These are phyloP conservation scores for Pseudonitzschia multiseries DNA, from an alignment of 108 stramenopile genomes.

Conservation along the genomic window DNA sequence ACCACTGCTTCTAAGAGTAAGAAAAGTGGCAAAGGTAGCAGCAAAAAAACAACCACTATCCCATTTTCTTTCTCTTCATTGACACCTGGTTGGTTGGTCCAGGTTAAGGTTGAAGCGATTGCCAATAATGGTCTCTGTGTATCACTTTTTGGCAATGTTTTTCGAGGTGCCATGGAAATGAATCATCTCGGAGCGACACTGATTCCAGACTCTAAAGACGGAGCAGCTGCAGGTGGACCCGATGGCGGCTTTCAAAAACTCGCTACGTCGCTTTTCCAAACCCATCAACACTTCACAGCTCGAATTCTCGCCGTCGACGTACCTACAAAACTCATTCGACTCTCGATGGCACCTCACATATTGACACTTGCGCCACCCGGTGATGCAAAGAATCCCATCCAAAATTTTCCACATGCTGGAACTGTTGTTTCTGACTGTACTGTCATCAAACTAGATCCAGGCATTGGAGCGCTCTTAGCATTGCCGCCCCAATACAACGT, in stretches of 20 bases:
- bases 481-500: constrained; percentile 46
- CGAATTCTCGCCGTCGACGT: constrained; percentile 79
- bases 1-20: constrained; percentile 9
- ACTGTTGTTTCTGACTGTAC: constrained; percentile 59
- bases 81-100: constrained; percentile 66
- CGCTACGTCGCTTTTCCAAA: constrained; percentile 27
- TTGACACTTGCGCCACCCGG: constrained; percentile 33
- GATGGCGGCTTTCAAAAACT: constrained; percentile 31
- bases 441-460: constrained; percentile 79
- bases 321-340: constrained; percentile 71
- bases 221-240: background rate
- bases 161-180: constrained; percentile 76
- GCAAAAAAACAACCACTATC: constrained; percentile 11
- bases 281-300: constrained; percentile 58
- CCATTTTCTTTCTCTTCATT: constrained; percentile 48
- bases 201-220: constrained; percentile 18
- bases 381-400: background rate
- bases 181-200: constrained; percentile 63
- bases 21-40: constrained; percentile 6
- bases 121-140: constrained; percentile 85
- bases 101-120: constrained; percentile 62
- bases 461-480: constrained; percentile 80
- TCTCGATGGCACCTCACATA: constrained; percentile 73
- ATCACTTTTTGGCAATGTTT: constrained; percentile 63
- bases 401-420: constrained; percentile 45